Evolutionary conservation across 495 filamentous ascomycete genomes (phyloP).

Genomic region (Penicillium desertorum): DNA sequence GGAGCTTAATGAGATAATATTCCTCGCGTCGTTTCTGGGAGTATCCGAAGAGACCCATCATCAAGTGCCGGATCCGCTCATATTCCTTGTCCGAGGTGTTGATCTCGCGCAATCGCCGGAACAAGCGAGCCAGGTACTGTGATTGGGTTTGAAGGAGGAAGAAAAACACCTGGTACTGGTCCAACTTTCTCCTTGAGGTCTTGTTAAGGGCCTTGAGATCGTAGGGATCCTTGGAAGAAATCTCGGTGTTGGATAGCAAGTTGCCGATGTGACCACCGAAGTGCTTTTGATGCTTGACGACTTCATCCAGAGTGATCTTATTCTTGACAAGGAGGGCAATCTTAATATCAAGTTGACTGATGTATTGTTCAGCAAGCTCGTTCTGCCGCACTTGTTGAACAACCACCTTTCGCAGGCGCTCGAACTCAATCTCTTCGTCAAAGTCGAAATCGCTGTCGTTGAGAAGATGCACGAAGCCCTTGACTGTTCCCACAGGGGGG

Average conservation of each 20-base stretch:
- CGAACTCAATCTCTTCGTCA: slow-evolving; percentile 96
- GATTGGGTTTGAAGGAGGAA: slow-evolving; percentile 97
- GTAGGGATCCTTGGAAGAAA: slow-evolving; percentile 87
- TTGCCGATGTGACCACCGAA: slow-evolving; percentile 90
- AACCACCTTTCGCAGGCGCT: slow-evolving; percentile 86
- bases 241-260: slow-evolving; percentile 80
- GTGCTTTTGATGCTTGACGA: slow-evolving; percentile 94
- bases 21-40: slow-evolving; percentile 96
- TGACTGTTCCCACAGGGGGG: slow-evolving; percentile 94
- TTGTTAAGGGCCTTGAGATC: slow-evolving; percentile 98
- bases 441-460: slow-evolving; percentile 99
- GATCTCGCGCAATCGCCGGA: slow-evolving; percentile 78
- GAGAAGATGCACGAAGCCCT: slow-evolving; percentile 94
- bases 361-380: slow-evolving; percentile 95
- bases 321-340: slow-evolving; percentile 98
- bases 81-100: slow-evolving; percentile 88
- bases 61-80: slow-evolving; percentile 85
- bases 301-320: slow-evolving; percentile 98
- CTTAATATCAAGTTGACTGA: slow-evolving; percentile 97
- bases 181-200: slow-evolving; percentile 87
- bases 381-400: slow-evolving; percentile 97
- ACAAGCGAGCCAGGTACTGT: slow-evolving; percentile 86
- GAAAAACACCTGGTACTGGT: slow-evolving; percentile 96
- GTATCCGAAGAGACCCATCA: slow-evolving; percentile 97
- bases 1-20: slow-evolving; percentile 91